phyloP scores from a whole-genome alignment of 2,329 filamentous ascomycete species.

The Sporothrix curviconia region DNA sequence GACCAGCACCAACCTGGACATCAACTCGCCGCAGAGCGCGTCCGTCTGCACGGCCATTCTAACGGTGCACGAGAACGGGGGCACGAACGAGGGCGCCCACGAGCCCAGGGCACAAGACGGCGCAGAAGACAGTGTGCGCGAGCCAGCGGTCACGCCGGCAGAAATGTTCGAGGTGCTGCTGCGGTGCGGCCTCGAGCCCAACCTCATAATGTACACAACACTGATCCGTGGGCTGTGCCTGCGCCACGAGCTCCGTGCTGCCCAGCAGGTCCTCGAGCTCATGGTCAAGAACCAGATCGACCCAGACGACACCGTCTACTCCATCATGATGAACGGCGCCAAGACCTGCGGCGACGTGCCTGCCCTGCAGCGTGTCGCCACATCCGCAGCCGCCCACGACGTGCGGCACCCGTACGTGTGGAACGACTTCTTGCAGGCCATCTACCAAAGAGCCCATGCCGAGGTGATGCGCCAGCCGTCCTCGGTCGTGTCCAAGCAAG shows the following conservation, averaged over 20 bases:
- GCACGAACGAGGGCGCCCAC: background rate
- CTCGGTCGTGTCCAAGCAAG: constrained; percentile 25
- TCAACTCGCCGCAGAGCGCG: constrained; percentile 41
- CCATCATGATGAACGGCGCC: constrained; percentile 64
- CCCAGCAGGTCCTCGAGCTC: constrained; percentile 58
- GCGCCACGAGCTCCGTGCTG: constrained; percentile 55
- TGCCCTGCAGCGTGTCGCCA: constrained; percentile 49
- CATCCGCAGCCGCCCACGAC: constrained; percentile 42
- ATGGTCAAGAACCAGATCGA: constrained; percentile 53
- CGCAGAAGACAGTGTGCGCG: too few species aligned
- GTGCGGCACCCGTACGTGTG: constrained; percentile 43
- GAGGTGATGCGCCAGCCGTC: constrained; percentile 30
- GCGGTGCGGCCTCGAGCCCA: constrained; percentile 55
- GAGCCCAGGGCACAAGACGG: too few species aligned
- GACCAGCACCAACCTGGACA: constrained; percentile 30
- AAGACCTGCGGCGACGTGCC: constrained; percentile 50
- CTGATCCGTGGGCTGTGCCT: constrained; percentile 66
- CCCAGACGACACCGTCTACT: constrained; percentile 61
- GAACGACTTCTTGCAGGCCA: constrained; percentile 47
- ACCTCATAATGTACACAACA: constrained; percentile 57
- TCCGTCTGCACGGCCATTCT: constrained; percentile 56
- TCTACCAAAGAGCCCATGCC: constrained; percentile 38
- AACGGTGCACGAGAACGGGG: constrained; percentile 29
- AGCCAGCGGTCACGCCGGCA: constrained; percentile 41
- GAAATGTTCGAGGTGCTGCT: constrained; percentile 51